phyloP scores from a whole-genome alignment of 1,284 basidiomycete species.

The Cryptococcus sp. region DNA sequence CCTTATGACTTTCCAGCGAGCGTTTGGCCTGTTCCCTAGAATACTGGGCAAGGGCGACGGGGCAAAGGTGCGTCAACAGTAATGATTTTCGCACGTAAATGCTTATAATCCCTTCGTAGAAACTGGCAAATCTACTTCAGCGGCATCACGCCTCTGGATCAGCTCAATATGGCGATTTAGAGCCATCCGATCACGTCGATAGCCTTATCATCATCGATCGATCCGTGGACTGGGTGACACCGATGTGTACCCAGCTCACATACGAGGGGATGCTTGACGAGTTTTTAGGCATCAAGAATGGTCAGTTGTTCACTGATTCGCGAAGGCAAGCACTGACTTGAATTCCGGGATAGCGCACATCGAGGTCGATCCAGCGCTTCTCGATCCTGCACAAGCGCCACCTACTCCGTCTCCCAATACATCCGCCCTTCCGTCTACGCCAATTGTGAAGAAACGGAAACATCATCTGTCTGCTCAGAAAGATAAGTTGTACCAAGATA shows the following conservation, averaged over 20 bases:
- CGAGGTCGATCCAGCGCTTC: slow-evolving; percentile 78
- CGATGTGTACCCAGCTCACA: slow-evolving; percentile 91
- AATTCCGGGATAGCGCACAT: slow-evolving; percentile 67
- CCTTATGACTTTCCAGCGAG: slow-evolving; percentile 77
- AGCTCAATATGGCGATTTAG: slow-evolving; percentile 37
- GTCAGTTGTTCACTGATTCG: slow-evolving; percentile 57
- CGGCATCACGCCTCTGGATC: slow-evolving; percentile 57
- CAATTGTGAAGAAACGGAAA: slow-evolving; percentile 75
- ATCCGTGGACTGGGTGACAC: slow-evolving; percentile 92
- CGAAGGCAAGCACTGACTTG: background rate
- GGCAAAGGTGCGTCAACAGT: slow-evolving; percentile 64
- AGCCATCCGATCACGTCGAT: slow-evolving; percentile 65
- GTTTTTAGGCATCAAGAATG: slow-evolving; percentile 82
- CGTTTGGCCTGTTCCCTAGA: slow-evolving; percentile 87
- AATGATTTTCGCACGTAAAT: too few relatives aligned
- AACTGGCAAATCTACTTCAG: slow-evolving; percentile 71
- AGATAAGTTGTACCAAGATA: slow-evolving; percentile 80
- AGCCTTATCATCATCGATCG: slow-evolving; percentile 87
- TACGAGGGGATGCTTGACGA: slow-evolving; percentile 98
- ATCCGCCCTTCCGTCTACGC: slow-evolving; percentile 53
- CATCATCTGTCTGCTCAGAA: slow-evolving; percentile 73
- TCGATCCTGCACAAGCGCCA: slow-evolving; percentile 59
- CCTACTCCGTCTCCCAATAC: slow-evolving; percentile 54
- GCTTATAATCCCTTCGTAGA: slow-evolving; percentile 55
- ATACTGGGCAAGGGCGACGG: slow-evolving; percentile 92